Evolutionary conservation across 306 rosid genomes (phyloP), one percentile per base, ranked within the genome.

Genomic region (Dryas alaskensis): DNA sequence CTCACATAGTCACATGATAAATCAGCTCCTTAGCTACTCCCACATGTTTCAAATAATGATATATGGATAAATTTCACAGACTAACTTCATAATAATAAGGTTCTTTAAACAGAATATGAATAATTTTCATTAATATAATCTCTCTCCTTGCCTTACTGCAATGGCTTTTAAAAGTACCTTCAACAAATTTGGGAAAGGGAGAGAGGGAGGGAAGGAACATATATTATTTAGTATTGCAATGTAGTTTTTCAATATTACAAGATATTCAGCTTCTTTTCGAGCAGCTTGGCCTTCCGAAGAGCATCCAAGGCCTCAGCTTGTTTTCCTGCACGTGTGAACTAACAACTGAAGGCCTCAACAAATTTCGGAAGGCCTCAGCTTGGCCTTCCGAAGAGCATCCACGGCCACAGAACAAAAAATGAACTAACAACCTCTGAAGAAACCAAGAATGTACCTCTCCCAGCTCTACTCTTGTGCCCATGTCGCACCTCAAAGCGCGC

Each of bases 221-320:
- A 0, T 17, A 65, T 17, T 3, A 48, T 48, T 7, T 14, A 66
- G 47, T 11, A 25, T 11, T 3, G 43, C 8, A 69, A 54, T 7
- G 22, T 19, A 19, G 22, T 19, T 19, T 19, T 19, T 0, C 22
- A 19, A 19, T 19, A 19, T 19, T 19, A 19, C 22, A 19, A 19
- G 22, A 19, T 19, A 86, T 75, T 88, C 74, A 94, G 81, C 85
- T 92, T 94, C 90, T 87, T 94, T 81, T 92, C 97, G 50, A 84
- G 86, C 77, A 92, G 42, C 86, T 92, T 92, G 82, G 96, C 91
- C 19, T 75, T 87, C 53, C 97, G 89, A 78, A 94, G 92, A 52
- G 95, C 92, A 78, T 94, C 97, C 67, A 94, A 81, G 72, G 99
- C 99, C 88, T 94, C 99, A 2, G 84, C 92, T 81, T 89, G 99